These are phyloP conservation scores for Gymnopus androsaceus DNA, from an alignment of 1,284 basidiomycete species.

Conservation along the genomic window DNA sequence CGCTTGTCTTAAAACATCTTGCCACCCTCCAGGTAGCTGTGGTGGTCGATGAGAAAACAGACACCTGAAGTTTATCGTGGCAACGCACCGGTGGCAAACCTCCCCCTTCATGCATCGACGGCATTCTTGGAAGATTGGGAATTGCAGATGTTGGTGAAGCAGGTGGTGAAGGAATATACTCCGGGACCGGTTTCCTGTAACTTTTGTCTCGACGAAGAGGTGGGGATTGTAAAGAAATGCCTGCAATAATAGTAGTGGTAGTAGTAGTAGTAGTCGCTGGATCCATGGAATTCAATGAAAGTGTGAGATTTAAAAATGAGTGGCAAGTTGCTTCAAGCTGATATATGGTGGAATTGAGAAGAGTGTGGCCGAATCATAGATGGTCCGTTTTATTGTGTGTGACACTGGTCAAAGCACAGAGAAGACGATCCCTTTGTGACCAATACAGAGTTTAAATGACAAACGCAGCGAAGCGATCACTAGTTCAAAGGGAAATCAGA, in stretches of 20 bases:
- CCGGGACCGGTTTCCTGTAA: slow-evolving; percentile 67
- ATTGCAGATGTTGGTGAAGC: slow-evolving; percentile 39
- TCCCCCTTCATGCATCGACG: slow-evolving; percentile 25
- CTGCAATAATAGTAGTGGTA: too few relatives aligned
- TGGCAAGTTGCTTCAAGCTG: slow-evolving; percentile 5
- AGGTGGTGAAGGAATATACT: slow-evolving; percentile 62
- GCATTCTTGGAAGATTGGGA: slow-evolving; percentile 27
- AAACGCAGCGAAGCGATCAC: slow-evolving; percentile 4
- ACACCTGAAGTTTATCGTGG: neutral
- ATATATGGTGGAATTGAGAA: neutral
- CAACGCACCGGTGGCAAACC: slow-evolving; percentile 18
- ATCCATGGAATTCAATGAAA: slow-evolving; percentile 8
- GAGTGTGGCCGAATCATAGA: slow-evolving; percentile 1
- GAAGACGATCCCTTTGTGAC: neutral
- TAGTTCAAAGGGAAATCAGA: neutral
- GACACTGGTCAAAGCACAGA: slow-evolving; percentile 2
- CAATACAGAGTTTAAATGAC: neutral
- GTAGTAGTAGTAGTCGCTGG: neutral
- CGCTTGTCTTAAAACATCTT: slow-evolving; percentile 5
- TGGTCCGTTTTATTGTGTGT: slow-evolving; percentile 1
- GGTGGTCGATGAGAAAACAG: neutral
- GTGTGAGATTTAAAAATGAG: neutral
- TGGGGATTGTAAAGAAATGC: slow-evolving; percentile 23
- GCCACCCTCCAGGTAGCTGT: slow-evolving; percentile 14
- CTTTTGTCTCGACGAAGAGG: slow-evolving; percentile 45